phyloP scores from a whole-genome alignment of 495 filamentous ascomycete genomes.

The Astrothelium macrocarpum region DNA sequence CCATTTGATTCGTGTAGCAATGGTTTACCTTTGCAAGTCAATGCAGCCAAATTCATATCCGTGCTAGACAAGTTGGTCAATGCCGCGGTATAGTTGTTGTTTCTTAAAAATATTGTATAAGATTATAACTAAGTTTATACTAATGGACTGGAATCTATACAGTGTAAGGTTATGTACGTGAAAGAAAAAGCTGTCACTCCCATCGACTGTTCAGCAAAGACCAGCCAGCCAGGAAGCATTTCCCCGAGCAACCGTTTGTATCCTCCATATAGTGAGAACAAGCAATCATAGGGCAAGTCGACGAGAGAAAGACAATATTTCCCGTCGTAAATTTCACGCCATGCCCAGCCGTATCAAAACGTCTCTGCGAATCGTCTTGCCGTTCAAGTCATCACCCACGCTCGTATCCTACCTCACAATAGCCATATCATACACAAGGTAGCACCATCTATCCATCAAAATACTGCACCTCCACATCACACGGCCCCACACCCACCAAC shows the following conservation, averaged over 20 bases:
- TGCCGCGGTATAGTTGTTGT: no score
- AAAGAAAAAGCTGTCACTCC: neutral
- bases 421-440: neutral
- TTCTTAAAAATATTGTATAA: no score
- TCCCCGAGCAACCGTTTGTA: no score
- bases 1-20: no score
- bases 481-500: neutral
- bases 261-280: no score
- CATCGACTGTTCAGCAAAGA: neutral
- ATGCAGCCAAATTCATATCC: no score
- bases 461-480: neutral
- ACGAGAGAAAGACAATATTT: neutral
- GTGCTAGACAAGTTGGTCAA: no score
- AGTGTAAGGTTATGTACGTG: neutral
- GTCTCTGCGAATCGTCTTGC: no score
- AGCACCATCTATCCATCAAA: neutral
- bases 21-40: no score
- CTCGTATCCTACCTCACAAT: neutral
- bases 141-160: neutral
- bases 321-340: neutral
- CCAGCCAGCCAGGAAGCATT: slow-evolving; percentile 2
- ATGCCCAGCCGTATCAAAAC: no score
- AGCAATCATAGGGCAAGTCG: neutral
- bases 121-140: neutral
- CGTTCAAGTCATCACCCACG: neutral